Evolutionary conservation across 495 filamentous ascomycete species (phyloP).

Genomic region (Xylaria acuta): DNA sequence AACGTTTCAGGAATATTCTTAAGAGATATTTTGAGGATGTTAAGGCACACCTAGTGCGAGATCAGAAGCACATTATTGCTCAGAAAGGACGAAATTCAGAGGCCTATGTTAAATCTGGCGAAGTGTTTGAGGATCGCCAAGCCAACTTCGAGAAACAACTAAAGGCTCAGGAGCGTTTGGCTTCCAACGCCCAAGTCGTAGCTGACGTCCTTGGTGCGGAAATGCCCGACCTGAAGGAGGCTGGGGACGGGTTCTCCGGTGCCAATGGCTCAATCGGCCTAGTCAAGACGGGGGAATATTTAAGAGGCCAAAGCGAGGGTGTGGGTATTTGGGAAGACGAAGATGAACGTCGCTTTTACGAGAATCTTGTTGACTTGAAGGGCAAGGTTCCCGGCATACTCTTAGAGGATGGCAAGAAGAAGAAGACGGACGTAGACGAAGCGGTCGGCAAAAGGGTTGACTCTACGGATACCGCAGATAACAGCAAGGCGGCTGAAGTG

Average conservation of each 20-base stretch:
- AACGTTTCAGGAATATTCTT: constrained; percentile 87
- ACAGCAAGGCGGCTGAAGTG: constrained; percentile 55
- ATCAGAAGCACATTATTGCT: constrained; percentile 81
- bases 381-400: constrained; percentile 93
- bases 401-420: constrained; percentile 94
- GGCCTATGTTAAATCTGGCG: constrained; percentile 97
- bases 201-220: constrained; percentile 89
- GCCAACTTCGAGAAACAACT: constrained; percentile 91
- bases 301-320: constrained; percentile 87
- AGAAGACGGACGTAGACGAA: constrained; percentile 77
- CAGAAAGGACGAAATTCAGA: constrained; percentile 95
- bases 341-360: constrained; percentile 96
- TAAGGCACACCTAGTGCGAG: constrained; percentile 83
- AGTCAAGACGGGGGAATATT: constrained; percentile 90
- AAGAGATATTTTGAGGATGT: constrained; percentile 93
- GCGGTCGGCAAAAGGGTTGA: constrained; percentile 65
- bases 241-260: constrained; percentile 68
- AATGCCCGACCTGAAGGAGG: constrained; percentile 91
- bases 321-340: constrained; percentile 99
- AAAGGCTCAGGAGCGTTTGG: constrained; percentile 88
- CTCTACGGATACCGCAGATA: constrained; percentile 54
- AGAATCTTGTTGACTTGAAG: constrained; percentile 93
- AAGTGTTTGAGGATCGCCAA: constrained; percentile 98
- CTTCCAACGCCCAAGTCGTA: constrained; percentile 88
- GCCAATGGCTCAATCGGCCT: constrained; percentile 85